Evolutionary conservation across 768 basidiomycete genomes (phyloP).

Genomic region (Russula compacta): DNA sequence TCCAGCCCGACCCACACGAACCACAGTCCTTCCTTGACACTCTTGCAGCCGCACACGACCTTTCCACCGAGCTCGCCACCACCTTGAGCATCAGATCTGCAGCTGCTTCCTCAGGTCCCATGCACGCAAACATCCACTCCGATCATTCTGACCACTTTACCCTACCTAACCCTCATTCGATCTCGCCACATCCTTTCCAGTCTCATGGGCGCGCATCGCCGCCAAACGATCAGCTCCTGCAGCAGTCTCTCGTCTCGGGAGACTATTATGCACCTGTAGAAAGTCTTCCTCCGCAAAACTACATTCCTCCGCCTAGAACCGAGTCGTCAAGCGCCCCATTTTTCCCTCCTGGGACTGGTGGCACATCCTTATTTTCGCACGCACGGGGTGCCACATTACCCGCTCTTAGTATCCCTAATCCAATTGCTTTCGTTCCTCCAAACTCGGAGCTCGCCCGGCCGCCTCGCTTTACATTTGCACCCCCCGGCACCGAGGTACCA

Average conservation of each 20-base stretch:
- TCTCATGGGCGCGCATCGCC: background rate
- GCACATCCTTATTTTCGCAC: background rate
- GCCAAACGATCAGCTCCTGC: background rate
- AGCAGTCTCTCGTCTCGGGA: background rate
- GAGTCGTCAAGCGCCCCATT: background rate
- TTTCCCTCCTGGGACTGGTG: background rate
- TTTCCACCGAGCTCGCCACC: background rate
- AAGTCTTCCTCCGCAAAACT: slow-evolving; percentile 10
- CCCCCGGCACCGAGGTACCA: slow-evolving; percentile 4
- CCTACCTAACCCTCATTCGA: background rate
- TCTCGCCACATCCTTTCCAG: slow-evolving; percentile 6
- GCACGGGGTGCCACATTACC: background rate
- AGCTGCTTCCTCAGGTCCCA: background rate
- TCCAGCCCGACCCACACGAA: background rate
- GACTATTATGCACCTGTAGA: slow-evolving; percentile 7
- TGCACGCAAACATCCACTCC: background rate
- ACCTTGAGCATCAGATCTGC: background rate
- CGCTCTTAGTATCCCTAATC: background rate
- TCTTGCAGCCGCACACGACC: background rate
- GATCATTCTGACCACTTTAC: background rate
- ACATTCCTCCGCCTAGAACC: background rate
- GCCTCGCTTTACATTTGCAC: slow-evolving; percentile 13
- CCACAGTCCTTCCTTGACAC: background rate
- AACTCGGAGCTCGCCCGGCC: slow-evolving; percentile 12
- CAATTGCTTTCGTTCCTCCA: background rate